Conservation (phyloP, 176 grass and related monocot genomes). For the Lolium perenne region DNA sequence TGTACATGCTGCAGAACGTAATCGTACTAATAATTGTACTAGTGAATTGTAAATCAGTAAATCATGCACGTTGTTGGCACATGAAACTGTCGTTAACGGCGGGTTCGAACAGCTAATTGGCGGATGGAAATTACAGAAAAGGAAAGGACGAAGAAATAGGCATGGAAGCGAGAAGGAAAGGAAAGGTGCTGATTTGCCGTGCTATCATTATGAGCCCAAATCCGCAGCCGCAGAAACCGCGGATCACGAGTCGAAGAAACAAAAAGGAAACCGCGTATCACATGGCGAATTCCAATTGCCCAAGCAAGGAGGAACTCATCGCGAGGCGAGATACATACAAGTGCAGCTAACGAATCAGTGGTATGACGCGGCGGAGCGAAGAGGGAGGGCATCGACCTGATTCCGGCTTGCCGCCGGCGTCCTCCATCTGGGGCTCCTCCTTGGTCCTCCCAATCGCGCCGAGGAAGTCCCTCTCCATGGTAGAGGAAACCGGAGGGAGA, state of each 20-base stretch:
- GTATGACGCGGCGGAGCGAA: neutral
- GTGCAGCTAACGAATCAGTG: neutral
- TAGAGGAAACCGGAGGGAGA: too few relatives aligned
- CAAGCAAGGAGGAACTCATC: neutral
- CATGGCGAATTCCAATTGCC: neutral
- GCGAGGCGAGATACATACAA: neutral
- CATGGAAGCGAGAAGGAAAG: neutral
- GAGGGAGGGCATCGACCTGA: slow-evolving; percentile 42
- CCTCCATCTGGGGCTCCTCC: neutral
- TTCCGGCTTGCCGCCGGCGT: neutral
- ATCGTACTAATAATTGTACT: neutral
- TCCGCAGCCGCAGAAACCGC: neutral
- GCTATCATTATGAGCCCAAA: slow-evolving; percentile 13
- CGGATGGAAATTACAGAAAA: neutral
- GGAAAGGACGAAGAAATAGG: neutral
- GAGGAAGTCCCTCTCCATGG: slow-evolving; percentile 89
- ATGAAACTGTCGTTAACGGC: neutral
- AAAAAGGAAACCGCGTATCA: neutral
- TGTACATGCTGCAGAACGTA: neutral
- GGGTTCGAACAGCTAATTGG: neutral
- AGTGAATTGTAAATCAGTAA: neutral
- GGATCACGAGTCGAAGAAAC: neutral
- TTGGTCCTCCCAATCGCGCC: slow-evolving; percentile 53
- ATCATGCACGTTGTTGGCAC: neutral
- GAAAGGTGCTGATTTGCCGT: neutral